Conservation (phyloP, 176 grass and related monocot species). For the Aegilops sharonensis region DNA sequence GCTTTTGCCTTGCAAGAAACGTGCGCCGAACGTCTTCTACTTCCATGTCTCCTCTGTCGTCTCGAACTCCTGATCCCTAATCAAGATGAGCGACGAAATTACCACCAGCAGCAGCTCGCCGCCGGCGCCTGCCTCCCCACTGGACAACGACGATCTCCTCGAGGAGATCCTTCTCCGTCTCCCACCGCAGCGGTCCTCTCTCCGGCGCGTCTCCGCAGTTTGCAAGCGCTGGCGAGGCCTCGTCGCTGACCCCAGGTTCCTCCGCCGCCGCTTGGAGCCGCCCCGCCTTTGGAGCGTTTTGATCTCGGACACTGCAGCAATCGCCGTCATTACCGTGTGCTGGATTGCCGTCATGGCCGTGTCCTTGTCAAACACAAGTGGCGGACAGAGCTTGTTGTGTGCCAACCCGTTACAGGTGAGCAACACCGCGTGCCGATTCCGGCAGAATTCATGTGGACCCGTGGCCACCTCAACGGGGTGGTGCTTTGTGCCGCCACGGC, state of each 20-base stretch:
- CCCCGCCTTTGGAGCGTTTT: neutral
- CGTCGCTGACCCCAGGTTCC: neutral
- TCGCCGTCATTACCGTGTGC: neutral
- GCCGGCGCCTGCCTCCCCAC: too few relatives aligned
- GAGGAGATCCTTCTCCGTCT: neutral
- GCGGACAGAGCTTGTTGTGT: neutral
- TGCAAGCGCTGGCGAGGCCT: neutral
- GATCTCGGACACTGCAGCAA: neutral
- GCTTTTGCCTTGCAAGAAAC: too few relatives aligned
- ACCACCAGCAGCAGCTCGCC: too few relatives aligned
- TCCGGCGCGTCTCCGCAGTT: neutral
- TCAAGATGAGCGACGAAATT: too few relatives aligned
- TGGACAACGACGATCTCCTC: neutral
- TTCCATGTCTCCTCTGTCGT: too few relatives aligned
- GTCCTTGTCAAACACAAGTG: neutral
- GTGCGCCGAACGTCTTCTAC: too few relatives aligned
- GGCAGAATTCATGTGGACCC: rapidly evolving
- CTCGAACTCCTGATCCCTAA: too few relatives aligned
- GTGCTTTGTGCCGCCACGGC: neutral
- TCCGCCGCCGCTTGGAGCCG: neutral
- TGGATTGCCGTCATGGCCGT: neutral
- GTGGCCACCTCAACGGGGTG: neutral
- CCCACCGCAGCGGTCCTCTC: neutral
- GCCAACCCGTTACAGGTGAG: neutral
- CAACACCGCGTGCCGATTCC: neutral